These are phyloP conservation scores for Russula ochroleuca DNA, from an alignment of 768 basidiomycete genomes.

Conservation along the genomic window DNA sequence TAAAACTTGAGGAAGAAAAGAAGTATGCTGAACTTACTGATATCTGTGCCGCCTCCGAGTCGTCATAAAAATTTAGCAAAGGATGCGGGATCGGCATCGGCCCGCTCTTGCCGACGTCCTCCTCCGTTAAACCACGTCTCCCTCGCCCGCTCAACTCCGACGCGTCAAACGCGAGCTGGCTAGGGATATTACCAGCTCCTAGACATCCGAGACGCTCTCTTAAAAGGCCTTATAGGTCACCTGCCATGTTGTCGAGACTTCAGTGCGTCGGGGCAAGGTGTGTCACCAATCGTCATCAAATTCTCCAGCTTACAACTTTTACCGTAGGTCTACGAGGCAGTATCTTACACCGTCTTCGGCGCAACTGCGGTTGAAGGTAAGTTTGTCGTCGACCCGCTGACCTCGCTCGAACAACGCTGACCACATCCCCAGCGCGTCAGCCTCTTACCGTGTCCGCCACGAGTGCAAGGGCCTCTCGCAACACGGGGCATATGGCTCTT, in stretches of 20 bases:
- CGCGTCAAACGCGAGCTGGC: neutral
- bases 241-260: slow-evolving; percentile 21
- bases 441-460: neutral
- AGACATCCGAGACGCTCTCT: neutral
- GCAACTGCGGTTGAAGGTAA: slow-evolving; percentile 11
- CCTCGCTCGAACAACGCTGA: neutral
- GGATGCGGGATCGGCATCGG: neutral
- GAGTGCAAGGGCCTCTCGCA: neutral
- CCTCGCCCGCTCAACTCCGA: neutral
- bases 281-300: neutral
- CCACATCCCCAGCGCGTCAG: slow-evolving; percentile 13
- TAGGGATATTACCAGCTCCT: neutral
- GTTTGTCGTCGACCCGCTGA: neutral
- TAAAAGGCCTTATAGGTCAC: slow-evolving; percentile 10
- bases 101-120: neutral
- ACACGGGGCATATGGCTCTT: slow-evolving; percentile 21
- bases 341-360: slow-evolving; percentile 1
- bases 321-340: slow-evolving; percentile 11
- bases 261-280: slow-evolving; percentile 19
- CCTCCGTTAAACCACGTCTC: neutral
- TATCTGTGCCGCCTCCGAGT: slow-evolving; percentile 6
- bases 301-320: neutral
- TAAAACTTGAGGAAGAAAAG: neutral
- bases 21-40: slow-evolving; percentile 1
- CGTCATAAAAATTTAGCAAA: too few relatives aligned